Evolutionary conservation across 768 basidiomycete species (phyloP), one percentile per base, ranked within the genome.

Genomic region (Macrolepiota albuminosa): DNA sequence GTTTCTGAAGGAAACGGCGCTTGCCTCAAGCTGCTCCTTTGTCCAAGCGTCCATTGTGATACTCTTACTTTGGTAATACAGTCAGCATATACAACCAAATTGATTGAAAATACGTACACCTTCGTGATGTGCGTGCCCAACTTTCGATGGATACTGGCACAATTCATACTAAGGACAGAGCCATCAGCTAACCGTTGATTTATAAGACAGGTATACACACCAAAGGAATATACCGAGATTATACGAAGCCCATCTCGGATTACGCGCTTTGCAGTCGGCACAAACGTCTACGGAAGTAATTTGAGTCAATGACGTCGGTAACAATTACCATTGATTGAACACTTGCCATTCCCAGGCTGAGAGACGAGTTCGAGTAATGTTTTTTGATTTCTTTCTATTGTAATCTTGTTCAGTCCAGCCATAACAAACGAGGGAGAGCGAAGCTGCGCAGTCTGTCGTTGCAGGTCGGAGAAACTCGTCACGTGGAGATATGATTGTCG

Each of bases 91-190:
- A 55, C 18, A 33, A 26, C 11, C 11, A 13, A 4, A 48, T 14
- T 14, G 26, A 42, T 34, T 5, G 14, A 21, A 56, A 36, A 18
- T 34, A 79, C 84, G 70, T 78, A 95, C 93, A 98, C 91, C 84
- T 97, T 95, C 0, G 90, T 85, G 64, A 94, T 80, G 71, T 98
- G 95, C 5, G 93, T 95, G 2, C 95, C 95, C 60, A 98, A 87
- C 78, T 95, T 96, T 56, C 95, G 83, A 76, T 98, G 95, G 54
- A 96, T 85, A 60, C 89, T 89, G 16, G 95, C 95, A 70, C 95
- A 98, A 65, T 83, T 84, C 46, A 93, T 80, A 67, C 94, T 95
- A 61, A 6, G 39, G 61, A 56, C 63, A 54, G 39, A 49, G 45
- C 48, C 43, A 51, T 51, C 46, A 64, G 29, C 36, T 7, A 40